Conservation (phyloP, 73 alveolate genomes). For the Symbiodinium pilosum region DNA sequence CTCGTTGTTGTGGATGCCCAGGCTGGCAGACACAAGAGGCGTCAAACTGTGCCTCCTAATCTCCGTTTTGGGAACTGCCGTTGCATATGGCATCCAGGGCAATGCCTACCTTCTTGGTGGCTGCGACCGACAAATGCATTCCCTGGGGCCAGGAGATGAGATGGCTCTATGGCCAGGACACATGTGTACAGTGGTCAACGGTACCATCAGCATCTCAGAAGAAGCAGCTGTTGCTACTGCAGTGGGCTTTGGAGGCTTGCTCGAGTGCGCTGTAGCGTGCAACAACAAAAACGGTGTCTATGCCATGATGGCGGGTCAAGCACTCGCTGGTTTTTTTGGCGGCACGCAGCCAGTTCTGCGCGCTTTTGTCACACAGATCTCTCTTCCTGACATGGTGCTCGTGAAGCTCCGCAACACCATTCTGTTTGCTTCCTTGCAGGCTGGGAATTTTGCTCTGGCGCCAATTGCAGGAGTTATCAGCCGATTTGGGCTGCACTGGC, state of each 20-base stretch:
- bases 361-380: background rate
- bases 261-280: too few relatives aligned
- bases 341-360: background rate
- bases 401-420: background rate
- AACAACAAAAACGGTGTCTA: background rate
- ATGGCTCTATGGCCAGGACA: too few relatives aligned
- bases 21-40: conserved; percentile 44
- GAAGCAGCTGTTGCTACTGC: too few relatives aligned
- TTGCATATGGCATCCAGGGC: conserved; percentile 50
- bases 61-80: conserved; percentile 35
- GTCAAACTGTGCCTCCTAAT: background rate
- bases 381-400: background rate
- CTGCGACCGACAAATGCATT: too few relatives aligned
- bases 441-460: conserved; percentile 36
- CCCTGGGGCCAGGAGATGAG: too few relatives aligned
- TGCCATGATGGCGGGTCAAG: background rate
- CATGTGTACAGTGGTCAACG: too few relatives aligned
- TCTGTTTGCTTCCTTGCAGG: background rate
- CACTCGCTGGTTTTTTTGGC: background rate
- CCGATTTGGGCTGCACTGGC: conserved; percentile 31
- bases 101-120: too few relatives aligned
- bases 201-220: too few relatives aligned
- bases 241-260: too few relatives aligned
- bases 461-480: conserved; percentile 44
- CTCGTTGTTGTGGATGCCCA: conserved; percentile 43